phyloP scores from a whole-genome alignment of 2,329 filamentous ascomycete genomes.

The Trichoderma hamatum region DNA sequence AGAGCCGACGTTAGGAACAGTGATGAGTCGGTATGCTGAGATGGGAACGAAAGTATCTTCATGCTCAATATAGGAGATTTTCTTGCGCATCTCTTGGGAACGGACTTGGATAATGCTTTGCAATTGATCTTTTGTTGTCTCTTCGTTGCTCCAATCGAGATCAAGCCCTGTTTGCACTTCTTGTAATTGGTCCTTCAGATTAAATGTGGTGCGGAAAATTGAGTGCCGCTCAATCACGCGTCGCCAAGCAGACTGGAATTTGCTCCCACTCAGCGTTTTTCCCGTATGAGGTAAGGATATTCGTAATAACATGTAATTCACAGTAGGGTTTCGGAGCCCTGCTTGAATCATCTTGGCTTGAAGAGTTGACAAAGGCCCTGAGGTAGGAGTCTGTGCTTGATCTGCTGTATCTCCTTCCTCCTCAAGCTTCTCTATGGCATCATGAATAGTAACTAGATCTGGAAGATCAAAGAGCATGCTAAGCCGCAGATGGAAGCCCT shows the following conservation, averaged over 20 bases:
- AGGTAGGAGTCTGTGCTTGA: background rate
- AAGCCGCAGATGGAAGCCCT: background rate
- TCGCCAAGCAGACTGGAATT: background rate
- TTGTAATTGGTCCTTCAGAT: background rate
- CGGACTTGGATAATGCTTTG: background rate
- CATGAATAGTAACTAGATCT: background rate
- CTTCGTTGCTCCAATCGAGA: background rate
- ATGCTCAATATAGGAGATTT: background rate
- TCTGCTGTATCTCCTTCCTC: background rate
- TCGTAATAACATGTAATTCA: background rate
- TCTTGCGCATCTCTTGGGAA: background rate
- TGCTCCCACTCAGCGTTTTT: background rate
- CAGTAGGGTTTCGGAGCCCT: background rate
- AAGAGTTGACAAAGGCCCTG: background rate
- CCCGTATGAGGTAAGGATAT: background rate
- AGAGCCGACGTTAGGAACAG: background rate
- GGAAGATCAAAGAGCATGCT: background rate
- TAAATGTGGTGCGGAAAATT: constrained; percentile 5
- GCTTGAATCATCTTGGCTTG: constrained; percentile 6
- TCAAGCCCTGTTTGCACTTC: background rate
- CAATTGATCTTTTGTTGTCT: background rate
- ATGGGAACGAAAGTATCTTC: constrained; percentile 1
- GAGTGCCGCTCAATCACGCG: background rate
- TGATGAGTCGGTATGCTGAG: background rate
- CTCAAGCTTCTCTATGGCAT: background rate